phyloP scores from a whole-genome alignment of 441 rosid species.

The Pelargonium fulgidum region DNA sequence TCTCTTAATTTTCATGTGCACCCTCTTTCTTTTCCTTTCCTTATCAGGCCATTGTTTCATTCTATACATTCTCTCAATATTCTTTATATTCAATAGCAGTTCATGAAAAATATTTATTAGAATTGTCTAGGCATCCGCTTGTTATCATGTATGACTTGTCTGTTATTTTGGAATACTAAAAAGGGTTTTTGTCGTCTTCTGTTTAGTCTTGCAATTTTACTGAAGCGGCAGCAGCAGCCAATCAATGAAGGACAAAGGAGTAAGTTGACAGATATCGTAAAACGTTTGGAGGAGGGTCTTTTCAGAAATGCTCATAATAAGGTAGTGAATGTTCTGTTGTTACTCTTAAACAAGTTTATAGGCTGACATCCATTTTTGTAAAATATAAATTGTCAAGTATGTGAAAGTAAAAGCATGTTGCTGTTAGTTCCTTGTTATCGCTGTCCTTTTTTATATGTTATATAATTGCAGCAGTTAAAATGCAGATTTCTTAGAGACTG shows the following conservation, averaged over 20 bases:
- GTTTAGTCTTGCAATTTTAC: slow-evolving; percentile 45
- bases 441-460: not conserved
- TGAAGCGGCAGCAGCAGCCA: slow-evolving; percentile 48
- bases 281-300: slow-evolving; percentile 92
- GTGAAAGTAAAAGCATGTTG: not conserved
- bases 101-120: not conserved
- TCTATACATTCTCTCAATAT: not conserved
- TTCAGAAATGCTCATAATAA: slow-evolving; percentile 61
- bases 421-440: not conserved
- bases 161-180: slow-evolving; percentile 15
- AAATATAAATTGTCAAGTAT: not conserved
- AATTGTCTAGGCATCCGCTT: slow-evolving; percentile 1
- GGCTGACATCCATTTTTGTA: slow-evolving; percentile 2
- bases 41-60: not conserved
- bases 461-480: not conserved
- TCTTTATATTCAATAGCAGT: not conserved
- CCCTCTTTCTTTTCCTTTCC: not conserved
- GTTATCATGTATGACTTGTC: not conserved
- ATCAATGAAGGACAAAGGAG: slow-evolving; percentile 45
- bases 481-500: not conserved
- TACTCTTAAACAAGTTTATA: slow-evolving; percentile 6
- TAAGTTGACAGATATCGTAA: slow-evolving; percentile 61
- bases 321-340: slow-evolving; percentile 35
- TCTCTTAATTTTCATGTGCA: not conserved
- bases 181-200: slow-evolving; percentile 19